These are phyloP conservation scores for Lactifluus echinatus DNA, from an alignment of 768 basidiomycete genomes.

Conservation along the genomic window DNA sequence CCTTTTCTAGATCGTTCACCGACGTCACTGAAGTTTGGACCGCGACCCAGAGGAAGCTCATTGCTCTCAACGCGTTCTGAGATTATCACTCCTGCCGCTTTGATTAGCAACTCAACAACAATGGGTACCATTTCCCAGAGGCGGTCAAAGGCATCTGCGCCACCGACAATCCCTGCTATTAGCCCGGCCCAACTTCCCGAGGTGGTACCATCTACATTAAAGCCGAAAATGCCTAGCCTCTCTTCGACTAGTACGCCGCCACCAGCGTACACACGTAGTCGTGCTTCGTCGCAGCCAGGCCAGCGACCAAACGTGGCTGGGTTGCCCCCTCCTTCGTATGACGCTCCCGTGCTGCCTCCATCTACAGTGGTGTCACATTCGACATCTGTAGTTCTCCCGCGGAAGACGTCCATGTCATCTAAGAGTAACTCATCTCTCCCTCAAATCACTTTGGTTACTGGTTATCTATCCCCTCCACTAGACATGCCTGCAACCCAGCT, in stretches of 20 bases:
- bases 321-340: conserved; percentile 43
- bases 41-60: conserved; percentile 53
- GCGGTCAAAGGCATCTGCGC: conserved; percentile 55
- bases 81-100: conserved; percentile 20
- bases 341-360: conserved; percentile 42
- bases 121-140: conserved; percentile 65
- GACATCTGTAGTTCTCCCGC: conserved; percentile 34
- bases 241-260: neutral
- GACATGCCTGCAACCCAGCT: conserved; percentile 27
- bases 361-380: conserved; percentile 28
- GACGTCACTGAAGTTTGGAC: conserved; percentile 31
- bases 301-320: conserved; percentile 46
- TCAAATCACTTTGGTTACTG: conserved; percentile 43
- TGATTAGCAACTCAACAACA: conserved; percentile 51
- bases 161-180: conserved; percentile 31
- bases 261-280: conserved; percentile 34
- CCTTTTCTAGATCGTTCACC: conserved; percentile 18
- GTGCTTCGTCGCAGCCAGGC: conserved; percentile 74
- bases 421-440: conserved; percentile 45
- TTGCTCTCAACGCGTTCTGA: conserved; percentile 31
- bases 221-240: conserved; percentile 30
- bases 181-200: conserved; percentile 10
- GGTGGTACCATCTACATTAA: conserved; percentile 26
- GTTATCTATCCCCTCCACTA: conserved; percentile 36
- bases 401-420: conserved; percentile 52